Base-by-base conservation (phyloP, 768 basidiomycete species). In the Suillus subaureus region DNA sequence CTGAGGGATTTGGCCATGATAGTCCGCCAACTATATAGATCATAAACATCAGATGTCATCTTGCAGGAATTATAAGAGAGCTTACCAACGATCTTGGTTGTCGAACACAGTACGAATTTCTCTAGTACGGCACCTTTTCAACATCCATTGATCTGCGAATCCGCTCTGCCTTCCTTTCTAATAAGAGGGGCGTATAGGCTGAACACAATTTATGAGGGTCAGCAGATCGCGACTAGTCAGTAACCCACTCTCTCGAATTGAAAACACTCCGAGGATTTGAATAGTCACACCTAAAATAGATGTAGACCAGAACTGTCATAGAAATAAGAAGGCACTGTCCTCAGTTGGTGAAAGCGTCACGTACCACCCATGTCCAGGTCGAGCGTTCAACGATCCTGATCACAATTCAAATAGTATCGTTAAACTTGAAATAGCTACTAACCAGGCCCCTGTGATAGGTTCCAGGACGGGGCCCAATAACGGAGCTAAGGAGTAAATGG, bases 321-420 rank as follows among this genome's bases (percentile, higher is more conserved):
- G 12, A 51, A 51, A 26, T 51, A 7, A 64, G 60, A 12, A 6
- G 33, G 33, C 6, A 6, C 9, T 47, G 9, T 12, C n/a, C 42
- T 21, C 0, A 4, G 3, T 16, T 6, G 40, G 6, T 26, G 16
- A 49, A 47, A 3, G 21, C 42, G 13, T 49, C 5, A 80, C 85
- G 45, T 73, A 85, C 86, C 35, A 90, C 89, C 89, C 89, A 91
- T 73, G 87, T 79, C 90, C 90, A 92, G 0, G 87, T 87, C 0
- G 88, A 83, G 47, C 76, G 78, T 47, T 90, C 79, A 0, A 86
- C 85, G 35, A 92, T 85, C 79, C 68, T 84, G 16, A 69, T 51
- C 71, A 13, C 72, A 66, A 39, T 54, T 54, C 0, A 23, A 33
- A 60, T 4, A 61, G 26, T 49, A 21, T 21, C 23, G 18, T 18